Conservation (phyloP, 163 green algal species). For the Volvox carteri region DNA sequence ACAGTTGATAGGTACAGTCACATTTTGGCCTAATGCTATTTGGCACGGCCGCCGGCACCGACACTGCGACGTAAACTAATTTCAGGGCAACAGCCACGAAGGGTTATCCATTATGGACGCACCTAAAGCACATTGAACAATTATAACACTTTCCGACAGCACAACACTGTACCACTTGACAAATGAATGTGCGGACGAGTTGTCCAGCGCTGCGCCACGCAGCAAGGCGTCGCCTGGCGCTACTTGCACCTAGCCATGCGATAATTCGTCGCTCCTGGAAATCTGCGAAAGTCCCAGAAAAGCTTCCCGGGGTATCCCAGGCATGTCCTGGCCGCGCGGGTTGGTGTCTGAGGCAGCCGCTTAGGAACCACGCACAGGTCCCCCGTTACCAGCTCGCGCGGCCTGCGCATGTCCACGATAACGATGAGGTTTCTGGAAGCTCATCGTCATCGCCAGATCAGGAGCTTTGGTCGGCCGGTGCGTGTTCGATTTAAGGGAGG, state of each 20-base stretch:
- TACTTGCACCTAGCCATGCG: neutral
- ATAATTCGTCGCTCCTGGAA: neutral
- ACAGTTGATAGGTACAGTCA: too few species aligned
- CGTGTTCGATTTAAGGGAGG: neutral
- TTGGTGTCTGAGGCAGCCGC: too few species aligned
- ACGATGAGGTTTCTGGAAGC: neutral
- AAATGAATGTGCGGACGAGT: neutral
- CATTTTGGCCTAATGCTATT: neutral
- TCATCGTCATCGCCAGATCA: neutral
- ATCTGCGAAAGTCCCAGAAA: neutral
- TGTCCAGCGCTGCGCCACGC: neutral
- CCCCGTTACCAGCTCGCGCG: neutral
- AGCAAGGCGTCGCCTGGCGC: neutral
- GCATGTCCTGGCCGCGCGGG: neutral
- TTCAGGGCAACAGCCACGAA: neutral
- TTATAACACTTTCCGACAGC: neutral
- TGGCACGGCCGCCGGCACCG: neutral
- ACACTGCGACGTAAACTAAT: neutral
- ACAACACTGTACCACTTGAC: neutral
- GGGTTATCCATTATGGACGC: neutral
- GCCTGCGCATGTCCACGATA: neutral
- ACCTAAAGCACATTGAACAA: neutral
- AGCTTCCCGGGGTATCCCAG: neutral
- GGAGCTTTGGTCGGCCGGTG: conserved; percentile 31
- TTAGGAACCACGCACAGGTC: too few species aligned